Conservation (phyloP, 2,329 filamentous ascomycete genomes). For the Pyrenochaeta sp. region DNA sequence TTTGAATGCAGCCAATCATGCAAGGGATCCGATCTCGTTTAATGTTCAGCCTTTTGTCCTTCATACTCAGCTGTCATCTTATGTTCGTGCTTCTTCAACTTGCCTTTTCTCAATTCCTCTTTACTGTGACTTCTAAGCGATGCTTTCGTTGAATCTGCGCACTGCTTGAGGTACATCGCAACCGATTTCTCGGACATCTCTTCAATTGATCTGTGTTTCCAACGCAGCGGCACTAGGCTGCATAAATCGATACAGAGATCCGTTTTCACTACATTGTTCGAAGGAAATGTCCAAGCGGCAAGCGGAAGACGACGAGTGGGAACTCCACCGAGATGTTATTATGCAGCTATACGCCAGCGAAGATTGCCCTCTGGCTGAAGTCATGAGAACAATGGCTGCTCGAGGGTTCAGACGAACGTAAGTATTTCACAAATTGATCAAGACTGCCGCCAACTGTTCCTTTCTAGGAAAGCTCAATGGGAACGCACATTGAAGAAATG, state of each 20-base stretch:
- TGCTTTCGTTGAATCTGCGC: background rate
- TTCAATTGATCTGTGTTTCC: background rate
- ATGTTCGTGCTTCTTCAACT: background rate
- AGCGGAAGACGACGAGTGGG: slow-evolving; percentile 12
- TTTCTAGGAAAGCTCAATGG: slow-evolving; percentile 10
- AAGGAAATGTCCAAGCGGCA: slow-evolving; percentile 12
- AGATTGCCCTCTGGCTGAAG: slow-evolving; percentile 4
- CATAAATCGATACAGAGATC: too few relatives aligned
- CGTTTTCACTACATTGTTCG: too few relatives aligned
- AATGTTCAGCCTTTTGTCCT: background rate
- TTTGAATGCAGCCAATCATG: slow-evolving; percentile 10
- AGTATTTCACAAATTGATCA: background rate
- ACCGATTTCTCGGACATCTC: background rate
- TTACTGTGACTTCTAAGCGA: background rate
- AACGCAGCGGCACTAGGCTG: background rate
- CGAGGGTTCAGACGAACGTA: slow-evolving; percentile 17
- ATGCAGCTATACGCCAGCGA: slow-evolving; percentile 4
- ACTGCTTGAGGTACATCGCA: background rate
- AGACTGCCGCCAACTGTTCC: background rate
- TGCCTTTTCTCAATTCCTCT: background rate
- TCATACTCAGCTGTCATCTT: background rate
- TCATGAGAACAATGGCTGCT: slow-evolving; percentile 8
- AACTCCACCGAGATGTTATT: slow-evolving; percentile 8
- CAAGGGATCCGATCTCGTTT: background rate
- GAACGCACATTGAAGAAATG: slow-evolving; percentile 10